Base-by-base conservation (phyloP, 1,284 basidiomycete genomes). In the Mycena citricolor region DNA sequence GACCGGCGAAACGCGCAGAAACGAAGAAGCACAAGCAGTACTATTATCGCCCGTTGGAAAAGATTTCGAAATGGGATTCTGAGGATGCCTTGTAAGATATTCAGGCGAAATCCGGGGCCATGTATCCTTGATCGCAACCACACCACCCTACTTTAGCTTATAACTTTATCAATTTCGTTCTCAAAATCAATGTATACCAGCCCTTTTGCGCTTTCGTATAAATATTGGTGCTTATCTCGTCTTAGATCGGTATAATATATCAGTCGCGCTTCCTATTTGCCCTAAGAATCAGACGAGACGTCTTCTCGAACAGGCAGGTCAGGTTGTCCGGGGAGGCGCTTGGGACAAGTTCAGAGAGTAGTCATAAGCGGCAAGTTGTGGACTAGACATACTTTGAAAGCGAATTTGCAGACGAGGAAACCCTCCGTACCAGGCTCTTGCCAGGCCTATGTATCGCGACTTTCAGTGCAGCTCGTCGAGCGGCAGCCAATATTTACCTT, bases 1-100 rank as follows among this genome's bases (percentile, higher is more conserved):
- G 83, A 13, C 75, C 80, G 14, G 82, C 72, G 44, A 87, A 87
- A 64, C 65, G 86, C 44, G 79, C 64, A 38, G 83, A 79, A 63
- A 86, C 85, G 60, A 86, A 81, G 71, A 83, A 84, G 65, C 83
- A 82, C 51, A 89, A 89, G 61, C 83, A 86, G 61, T 89, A 89
- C 65, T 89, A 88, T 63, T 89, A 80, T 68, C 73, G 72, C 29
- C 86, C 86, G 11, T 58, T 83, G 48, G 77, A 64, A 23, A 83
- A 79, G 62, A 75, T 79, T n/a, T 73, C 75, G 33, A 65, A 73
- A 50, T 83, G 80, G 80, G 79, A 83, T 62, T 63, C 72, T 4
- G 80, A 83, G 54, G 81, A 82, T 44, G 76, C 71, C 39, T 57
- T 73, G 41, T 76, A 56, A 64, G 42, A 24, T 49, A 47, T 10